Percentiles rank a stretch among this genome's conserved stretches.
phyloP scores from a whole-genome alignment of 2,329 filamentous ascomycete species.

The Achaetomium macrosporum region DNA sequence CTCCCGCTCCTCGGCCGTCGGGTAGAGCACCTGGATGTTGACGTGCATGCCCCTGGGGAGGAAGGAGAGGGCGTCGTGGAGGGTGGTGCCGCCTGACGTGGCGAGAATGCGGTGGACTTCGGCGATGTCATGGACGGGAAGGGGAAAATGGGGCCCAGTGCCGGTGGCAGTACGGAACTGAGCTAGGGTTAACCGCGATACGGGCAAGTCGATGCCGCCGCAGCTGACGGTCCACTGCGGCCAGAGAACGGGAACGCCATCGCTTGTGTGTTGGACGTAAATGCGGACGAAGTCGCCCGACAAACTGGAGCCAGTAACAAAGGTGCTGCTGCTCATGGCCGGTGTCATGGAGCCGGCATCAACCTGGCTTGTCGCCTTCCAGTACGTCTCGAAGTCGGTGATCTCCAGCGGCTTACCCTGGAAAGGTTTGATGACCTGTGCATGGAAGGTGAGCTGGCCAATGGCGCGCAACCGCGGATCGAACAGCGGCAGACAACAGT shows the following conservation, averaged over 20 bases:
- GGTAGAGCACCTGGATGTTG: conserved; percentile 89
- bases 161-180: conserved; percentile 58
- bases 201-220: conserved; percentile 71
- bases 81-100: conserved; percentile 64
- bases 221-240: conserved; percentile 75
- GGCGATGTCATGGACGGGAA: conserved; percentile 49
- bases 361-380: conserved; percentile 94
- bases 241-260: conserved; percentile 81
- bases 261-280: conserved; percentile 85
- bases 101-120: conserved; percentile 67
- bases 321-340: conserved; percentile 61
- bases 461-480: conserved; percentile 88
- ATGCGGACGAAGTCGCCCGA: conserved; percentile 92
- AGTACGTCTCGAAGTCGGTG: conserved; percentile 97
- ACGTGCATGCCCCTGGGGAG: conserved; percentile 77
- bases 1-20: conserved; percentile 67
- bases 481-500: conserved; percentile 82
- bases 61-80: conserved; percentile 68
- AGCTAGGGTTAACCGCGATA: conserved; percentile 69
- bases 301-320: conserved; percentile 91
- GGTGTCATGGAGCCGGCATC: conserved; percentile 47
- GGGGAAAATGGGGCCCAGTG: conserved; percentile 30
- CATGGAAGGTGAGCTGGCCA: conserved; percentile 88
- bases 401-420: conserved; percentile 89
- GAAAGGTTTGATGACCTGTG: conserved; percentile 95